These are phyloP conservation scores for Sutorius australiensis DNA, from an alignment of 768 basidiomycete genomes.

Conservation along the genomic window DNA sequence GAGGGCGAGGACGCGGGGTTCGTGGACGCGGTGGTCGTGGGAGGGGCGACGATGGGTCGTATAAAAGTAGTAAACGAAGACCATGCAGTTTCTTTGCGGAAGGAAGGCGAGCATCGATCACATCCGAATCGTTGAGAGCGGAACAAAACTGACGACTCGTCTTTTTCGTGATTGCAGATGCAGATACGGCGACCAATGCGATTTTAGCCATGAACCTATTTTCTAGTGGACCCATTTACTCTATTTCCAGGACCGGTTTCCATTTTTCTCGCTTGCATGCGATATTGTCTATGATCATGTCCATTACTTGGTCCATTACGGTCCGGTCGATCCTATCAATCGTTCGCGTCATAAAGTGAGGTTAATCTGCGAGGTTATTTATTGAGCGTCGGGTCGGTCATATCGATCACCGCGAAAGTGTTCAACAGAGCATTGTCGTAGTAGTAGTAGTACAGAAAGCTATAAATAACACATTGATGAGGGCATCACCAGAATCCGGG, in stretches of 20 bases:
- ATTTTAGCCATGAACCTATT: slow-evolving; percentile 67
- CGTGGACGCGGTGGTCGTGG: slow-evolving; percentile 59
- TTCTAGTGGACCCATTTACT: slow-evolving; percentile 19
- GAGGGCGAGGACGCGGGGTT: slow-evolving; percentile 52
- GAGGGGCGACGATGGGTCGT: slow-evolving; percentile 52
- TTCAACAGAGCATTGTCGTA: slow-evolving; percentile 25
- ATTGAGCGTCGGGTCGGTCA: not conserved
- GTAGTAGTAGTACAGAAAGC: slow-evolving; percentile 36
- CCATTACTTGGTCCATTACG: slow-evolving; percentile 8
- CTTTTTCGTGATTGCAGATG: slow-evolving; percentile 63
- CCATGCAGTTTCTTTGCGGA: slow-evolving; percentile 87
- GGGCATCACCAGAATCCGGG: slow-evolving; percentile 25
- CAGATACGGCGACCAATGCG: slow-evolving; percentile 85
- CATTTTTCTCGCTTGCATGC: slow-evolving; percentile 10
- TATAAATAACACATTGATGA: slow-evolving; percentile 35
- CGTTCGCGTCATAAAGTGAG: not conserved
- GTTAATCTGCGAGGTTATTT: slow-evolving; percentile 19
- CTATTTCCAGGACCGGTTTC: not conserved
- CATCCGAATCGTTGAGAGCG: slow-evolving; percentile 22
- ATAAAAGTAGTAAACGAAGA: slow-evolving; percentile 81
- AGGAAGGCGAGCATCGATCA: slow-evolving; percentile 84
- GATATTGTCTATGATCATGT: slow-evolving; percentile 14
- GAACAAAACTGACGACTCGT: slow-evolving; percentile 35
- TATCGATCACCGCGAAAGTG: slow-evolving; percentile 6
- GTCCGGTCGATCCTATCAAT: not conserved